phyloP scores from a whole-genome alignment of 2,329 filamentous ascomycete genomes.

The Alternaria ethzedia region DNA sequence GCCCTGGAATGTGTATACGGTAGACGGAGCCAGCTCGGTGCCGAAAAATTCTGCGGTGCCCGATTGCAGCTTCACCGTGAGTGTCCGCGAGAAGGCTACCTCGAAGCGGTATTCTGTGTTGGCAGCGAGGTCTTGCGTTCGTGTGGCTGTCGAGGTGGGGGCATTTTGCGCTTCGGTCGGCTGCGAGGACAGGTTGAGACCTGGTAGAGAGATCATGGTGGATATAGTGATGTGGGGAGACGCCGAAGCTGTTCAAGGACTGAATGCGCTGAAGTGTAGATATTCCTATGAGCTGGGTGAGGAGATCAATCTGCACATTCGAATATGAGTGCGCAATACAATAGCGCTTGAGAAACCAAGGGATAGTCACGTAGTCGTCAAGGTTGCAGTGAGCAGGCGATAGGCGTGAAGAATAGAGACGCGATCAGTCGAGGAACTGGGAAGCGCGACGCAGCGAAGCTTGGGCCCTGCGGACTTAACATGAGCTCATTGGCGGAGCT shows the following conservation, averaged over 20 bases:
- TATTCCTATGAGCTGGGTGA: not conserved
- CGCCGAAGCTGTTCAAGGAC: not conserved
- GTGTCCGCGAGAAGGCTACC: constrained; percentile 42
- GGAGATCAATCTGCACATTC: not conserved
- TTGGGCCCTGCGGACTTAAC: constrained; percentile 18
- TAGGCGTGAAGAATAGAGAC: not conserved
- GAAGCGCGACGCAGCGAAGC: constrained; percentile 5
- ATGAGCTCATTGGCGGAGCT: constrained; percentile 20
- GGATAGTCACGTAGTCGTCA: not conserved
- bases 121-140: constrained; percentile 52
- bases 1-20: constrained; percentile 80
- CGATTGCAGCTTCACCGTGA: constrained; percentile 66
- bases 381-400: not conserved
- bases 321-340: not conserved
- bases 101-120: constrained; percentile 56
- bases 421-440: not conserved
- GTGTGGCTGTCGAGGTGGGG: constrained; percentile 31
- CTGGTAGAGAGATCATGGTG: constrained; percentile 52
- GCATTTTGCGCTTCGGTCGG: constrained; percentile 31
- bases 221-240: not conserved
- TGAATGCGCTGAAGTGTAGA: not conserved
- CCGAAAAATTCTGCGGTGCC: constrained; percentile 94
- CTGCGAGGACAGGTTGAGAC: constrained; percentile 52
- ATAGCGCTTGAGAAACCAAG: not conserved
- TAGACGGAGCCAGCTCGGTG: constrained; percentile 84